Percentiles rank a stretch among this genome's conserved stretches.
Conservation (phyloP, 495 filamentous ascomycete genomes). For the Pseudotulostoma volvatum region DNA sequence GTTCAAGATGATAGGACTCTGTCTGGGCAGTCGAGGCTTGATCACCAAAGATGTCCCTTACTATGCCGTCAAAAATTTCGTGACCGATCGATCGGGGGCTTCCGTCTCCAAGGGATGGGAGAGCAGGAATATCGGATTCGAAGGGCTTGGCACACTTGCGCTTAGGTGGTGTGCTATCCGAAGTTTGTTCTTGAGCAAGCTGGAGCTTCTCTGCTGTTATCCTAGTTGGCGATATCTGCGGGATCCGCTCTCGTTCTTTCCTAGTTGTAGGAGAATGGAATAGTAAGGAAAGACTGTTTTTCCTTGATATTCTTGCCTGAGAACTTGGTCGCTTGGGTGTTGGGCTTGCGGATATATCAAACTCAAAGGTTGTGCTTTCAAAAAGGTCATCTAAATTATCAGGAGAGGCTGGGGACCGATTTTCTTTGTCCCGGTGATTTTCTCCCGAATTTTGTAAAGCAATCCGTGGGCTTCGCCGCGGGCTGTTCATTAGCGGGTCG, state of each 20-base stretch:
- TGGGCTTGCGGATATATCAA: constrained; percentile 44
- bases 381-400: constrained; percentile 46
- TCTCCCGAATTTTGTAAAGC: constrained; percentile 20
- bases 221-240: constrained; percentile 14
- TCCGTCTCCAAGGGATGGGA: constrained; percentile 10
- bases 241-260: constrained; percentile 11
- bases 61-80: constrained; percentile 21
- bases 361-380: constrained; percentile 27
- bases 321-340: constrained; percentile 33
- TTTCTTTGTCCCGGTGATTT: constrained; percentile 31
- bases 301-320: constrained; percentile 30
- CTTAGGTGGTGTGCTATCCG: background rate
- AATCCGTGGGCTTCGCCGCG: constrained; percentile 31
- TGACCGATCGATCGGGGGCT: constrained; percentile 14
- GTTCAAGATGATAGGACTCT: constrained; percentile 15
- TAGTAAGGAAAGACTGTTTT: constrained; percentile 20
- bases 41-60: constrained; percentile 27
- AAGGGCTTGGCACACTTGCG: background rate
- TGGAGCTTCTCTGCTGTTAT: constrained; percentile 16
- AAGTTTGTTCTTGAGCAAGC: background rate
- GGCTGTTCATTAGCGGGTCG: constrained; percentile 39
- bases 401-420: constrained; percentile 19
- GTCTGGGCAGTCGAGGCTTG: constrained; percentile 9
- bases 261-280: constrained; percentile 20
- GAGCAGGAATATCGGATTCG: constrained; percentile 4